Percentiles rank a stretch among this genome's conserved stretches.
These are phyloP conservation scores for Irpex sp. DNA, from an alignment of 1,284 basidiomycete genomes.

Conservation along the genomic window DNA sequence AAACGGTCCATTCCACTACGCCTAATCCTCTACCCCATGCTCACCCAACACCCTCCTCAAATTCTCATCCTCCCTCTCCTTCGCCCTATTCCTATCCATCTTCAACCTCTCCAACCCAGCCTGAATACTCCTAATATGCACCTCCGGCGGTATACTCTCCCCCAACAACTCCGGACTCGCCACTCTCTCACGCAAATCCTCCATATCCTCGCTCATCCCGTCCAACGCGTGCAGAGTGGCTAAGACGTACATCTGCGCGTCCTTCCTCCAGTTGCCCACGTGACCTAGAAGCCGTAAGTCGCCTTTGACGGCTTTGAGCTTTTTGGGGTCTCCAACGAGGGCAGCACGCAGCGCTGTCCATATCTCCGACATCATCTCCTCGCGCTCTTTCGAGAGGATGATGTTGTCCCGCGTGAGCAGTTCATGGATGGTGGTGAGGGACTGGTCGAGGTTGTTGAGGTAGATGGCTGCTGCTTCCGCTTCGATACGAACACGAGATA, in stretches of 20 bases:
- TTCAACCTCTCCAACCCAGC: slow-evolving; percentile 57
- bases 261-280: slow-evolving; percentile 48
- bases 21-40: too few relatives aligned
- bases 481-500: slow-evolving; percentile 55
- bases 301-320: slow-evolving; percentile 40
- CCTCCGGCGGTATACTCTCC: slow-evolving; percentile 54
- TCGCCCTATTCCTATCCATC: slow-evolving; percentile 44
- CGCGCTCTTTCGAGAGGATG: slow-evolving; percentile 36
- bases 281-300: slow-evolving; percentile 49
- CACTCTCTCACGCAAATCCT: slow-evolving; percentile 63
- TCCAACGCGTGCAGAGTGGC: slow-evolving; percentile 55
- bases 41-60: slow-evolving; percentile 14
- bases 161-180: slow-evolving; percentile 56
- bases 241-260: slow-evolving; percentile 56
- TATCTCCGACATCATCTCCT: slow-evolving; percentile 53
- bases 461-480: slow-evolving; percentile 48
- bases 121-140: slow-evolving; percentile 66
- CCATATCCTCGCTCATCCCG: slow-evolving; percentile 63
- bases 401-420: slow-evolving; percentile 51
- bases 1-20: too few relatives aligned
- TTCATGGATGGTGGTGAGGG: slow-evolving; percentile 49
- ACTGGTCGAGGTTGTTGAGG: slow-evolving; percentile 56
- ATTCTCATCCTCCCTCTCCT: slow-evolving; percentile 27
- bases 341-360: slow-evolving; percentile 47
- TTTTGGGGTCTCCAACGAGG: slow-evolving; percentile 46